Conservation (phyloP, 768 basidiomycete genomes). For the Trichaptum fuscoviolaceum region DNA sequence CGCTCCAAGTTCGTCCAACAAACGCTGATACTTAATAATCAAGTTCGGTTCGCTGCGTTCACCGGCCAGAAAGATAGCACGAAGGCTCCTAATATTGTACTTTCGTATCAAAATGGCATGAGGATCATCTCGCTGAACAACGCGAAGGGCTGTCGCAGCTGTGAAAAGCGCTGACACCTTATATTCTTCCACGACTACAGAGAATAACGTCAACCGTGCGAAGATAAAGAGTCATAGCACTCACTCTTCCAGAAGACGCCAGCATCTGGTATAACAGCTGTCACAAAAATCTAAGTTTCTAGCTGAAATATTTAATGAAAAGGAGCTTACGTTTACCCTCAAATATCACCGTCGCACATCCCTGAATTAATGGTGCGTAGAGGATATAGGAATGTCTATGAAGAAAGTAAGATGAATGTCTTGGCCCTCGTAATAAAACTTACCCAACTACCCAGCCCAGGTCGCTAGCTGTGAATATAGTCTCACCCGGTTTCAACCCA, state of each 20-base stretch:
- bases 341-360: conserved; percentile 2
- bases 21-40: background rate
- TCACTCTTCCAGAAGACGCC: conserved; percentile 1
- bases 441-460: conserved; percentile 3
- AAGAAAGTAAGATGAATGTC: background rate
- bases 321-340: background rate
- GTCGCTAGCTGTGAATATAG: conserved; percentile 3
- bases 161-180: background rate
- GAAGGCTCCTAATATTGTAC: background rate
- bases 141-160: background rate
- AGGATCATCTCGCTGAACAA: background rate
- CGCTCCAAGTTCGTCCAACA: conserved; percentile 1
- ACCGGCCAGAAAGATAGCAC: conserved; percentile 1
- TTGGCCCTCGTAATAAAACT: background rate
- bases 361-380: conserved; percentile 2
- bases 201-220: background rate
- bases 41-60: conserved; percentile 3
- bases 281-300: background rate
- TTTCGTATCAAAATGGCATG: background rate
- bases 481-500: background rate
- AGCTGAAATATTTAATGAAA: background rate
- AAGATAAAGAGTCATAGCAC: background rate
- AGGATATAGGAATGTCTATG: conserved; percentile 1
- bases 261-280: conserved; percentile 3
- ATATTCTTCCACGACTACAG: background rate